These are phyloP conservation scores for Symbiodinium pilosum DNA, from an alignment of 73 alveolate genomes.

Conservation along the genomic window DNA sequence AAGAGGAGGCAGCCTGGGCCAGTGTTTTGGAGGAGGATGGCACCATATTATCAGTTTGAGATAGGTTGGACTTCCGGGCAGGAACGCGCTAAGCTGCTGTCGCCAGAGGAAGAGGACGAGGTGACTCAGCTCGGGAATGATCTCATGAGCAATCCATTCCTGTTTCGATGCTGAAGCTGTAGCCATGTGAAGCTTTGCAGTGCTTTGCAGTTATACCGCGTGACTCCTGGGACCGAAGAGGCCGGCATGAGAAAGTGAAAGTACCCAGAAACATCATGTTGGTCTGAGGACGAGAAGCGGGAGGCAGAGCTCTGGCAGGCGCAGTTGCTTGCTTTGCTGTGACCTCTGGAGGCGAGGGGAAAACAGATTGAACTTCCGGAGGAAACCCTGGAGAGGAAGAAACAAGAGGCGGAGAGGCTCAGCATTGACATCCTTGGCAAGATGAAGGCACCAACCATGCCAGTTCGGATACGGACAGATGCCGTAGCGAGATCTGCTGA, in stretches of 20 bases:
- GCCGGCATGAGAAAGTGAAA: too few relatives aligned
- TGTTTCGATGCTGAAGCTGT: too few relatives aligned
- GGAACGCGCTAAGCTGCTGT: constrained; percentile 55
- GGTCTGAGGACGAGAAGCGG: constrained; percentile 37
- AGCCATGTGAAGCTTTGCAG: too few relatives aligned
- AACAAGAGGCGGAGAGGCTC: constrained; percentile 46
- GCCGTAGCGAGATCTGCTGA: background rate
- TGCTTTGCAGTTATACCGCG: constrained; percentile 63
- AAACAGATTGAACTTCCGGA: too few relatives aligned
- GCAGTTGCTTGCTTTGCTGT: too few relatives aligned
- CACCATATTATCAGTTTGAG: background rate
- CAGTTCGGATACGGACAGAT: background rate
- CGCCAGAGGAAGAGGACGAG: constrained; percentile 87
- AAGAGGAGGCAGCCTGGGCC: constrained; percentile 51
- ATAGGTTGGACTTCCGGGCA: background rate
- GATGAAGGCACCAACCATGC: constrained; percentile 26
- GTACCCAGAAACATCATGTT: too few relatives aligned
- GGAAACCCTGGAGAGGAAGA: constrained; percentile 46
- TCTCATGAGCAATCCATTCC: too few relatives aligned
- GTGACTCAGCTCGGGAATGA: too few relatives aligned
- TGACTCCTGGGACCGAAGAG: constrained; percentile 67
- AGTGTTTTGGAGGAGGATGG: too few relatives aligned
- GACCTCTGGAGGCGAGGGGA: too few relatives aligned
- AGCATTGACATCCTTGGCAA: constrained; percentile 80
- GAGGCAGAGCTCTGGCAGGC: constrained; percentile 60